phyloP scores from a whole-genome alignment of 495 filamentous ascomycete genomes.

The Penicillium pancosmium region DNA sequence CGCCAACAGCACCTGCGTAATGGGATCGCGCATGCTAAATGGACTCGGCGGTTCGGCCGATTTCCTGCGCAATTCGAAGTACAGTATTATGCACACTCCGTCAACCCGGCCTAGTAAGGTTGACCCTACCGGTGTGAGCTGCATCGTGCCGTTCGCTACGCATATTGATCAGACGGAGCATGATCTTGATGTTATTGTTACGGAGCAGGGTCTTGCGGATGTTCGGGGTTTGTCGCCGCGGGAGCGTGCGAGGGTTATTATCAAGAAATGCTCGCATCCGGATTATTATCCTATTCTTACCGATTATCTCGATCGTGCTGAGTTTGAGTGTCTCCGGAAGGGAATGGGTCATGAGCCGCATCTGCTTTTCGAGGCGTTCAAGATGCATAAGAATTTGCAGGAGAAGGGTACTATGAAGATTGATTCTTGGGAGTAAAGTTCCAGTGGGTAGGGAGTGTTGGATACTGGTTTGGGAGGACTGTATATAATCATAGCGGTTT shows the following conservation, averaged over 20 bases:
- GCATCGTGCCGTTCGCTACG: slow-evolving; percentile 91
- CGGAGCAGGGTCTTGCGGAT: slow-evolving; percentile 85
- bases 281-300: slow-evolving; percentile 80
- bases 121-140: slow-evolving; percentile 80
- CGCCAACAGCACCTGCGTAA: slow-evolving; percentile 89
- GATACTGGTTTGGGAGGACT: background rate
- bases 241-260: slow-evolving; percentile 83
- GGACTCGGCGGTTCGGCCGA: slow-evolving; percentile 87
- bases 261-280: slow-evolving; percentile 85
- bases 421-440: slow-evolving; percentile 51
- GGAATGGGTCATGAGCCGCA: slow-evolving; percentile 92
- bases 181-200: slow-evolving; percentile 85
- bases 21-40: slow-evolving; percentile 91
- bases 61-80: slow-evolving; percentile 82
- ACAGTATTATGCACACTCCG: slow-evolving; percentile 94
- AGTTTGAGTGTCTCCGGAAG: slow-evolving; percentile 84
- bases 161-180: slow-evolving; percentile 95
- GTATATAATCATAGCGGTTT: background rate
- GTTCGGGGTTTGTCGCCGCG: slow-evolving; percentile 79
- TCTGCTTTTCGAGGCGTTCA: slow-evolving; percentile 79
- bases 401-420: slow-evolving; percentile 88
- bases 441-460: slow-evolving; percentile 37
- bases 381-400: slow-evolving; percentile 83
- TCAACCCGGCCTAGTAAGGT: slow-evolving; percentile 77
- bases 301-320: slow-evolving; percentile 85